Conservation (phyloP, 2,329 filamentous ascomycete species). For the Aaosphaeria arxii region DNA sequence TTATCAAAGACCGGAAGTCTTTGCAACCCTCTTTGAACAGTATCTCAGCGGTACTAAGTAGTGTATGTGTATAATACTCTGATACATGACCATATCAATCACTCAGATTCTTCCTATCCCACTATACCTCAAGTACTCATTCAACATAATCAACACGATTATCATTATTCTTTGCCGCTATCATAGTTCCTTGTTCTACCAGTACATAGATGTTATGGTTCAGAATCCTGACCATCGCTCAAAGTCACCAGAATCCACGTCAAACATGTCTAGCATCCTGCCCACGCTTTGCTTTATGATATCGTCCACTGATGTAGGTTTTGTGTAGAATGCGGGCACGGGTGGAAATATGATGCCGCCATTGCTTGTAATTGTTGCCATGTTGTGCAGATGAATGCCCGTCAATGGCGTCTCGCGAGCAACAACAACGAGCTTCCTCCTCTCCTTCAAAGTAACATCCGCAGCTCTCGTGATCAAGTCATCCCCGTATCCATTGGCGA, state of each 20-base stretch:
- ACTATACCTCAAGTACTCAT: too few relatives aligned
- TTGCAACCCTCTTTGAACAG: not conserved
- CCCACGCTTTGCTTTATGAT: constrained; percentile 1
- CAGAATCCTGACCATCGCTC: too few relatives aligned
- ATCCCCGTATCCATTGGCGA: constrained; percentile 42
- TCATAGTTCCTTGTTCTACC: too few relatives aligned
- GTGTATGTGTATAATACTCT: too few relatives aligned
- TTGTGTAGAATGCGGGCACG: constrained; percentile 8
- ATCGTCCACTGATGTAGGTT: constrained; percentile 4
- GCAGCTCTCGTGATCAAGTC: constrained; percentile 47
- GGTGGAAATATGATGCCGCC: constrained; percentile 9
- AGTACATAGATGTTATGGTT: too few relatives aligned
- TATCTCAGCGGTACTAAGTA: too few relatives aligned
- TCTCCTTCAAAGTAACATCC: constrained; percentile 48
- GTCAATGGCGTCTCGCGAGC: constrained; percentile 48
- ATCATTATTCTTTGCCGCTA: too few relatives aligned
- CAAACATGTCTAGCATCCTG: not conserved
- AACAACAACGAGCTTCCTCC: constrained; percentile 40
- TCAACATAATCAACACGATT: too few relatives aligned
- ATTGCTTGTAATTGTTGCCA: constrained; percentile 26
- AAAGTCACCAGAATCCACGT: not conserved
- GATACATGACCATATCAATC: too few relatives aligned
- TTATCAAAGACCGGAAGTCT: not conserved
- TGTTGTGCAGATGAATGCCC: constrained; percentile 48
- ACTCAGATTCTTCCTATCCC: too few relatives aligned